Conservation (phyloP, 768 basidiomycete genomes). For the Leucocoprinus birnbaumii region DNA sequence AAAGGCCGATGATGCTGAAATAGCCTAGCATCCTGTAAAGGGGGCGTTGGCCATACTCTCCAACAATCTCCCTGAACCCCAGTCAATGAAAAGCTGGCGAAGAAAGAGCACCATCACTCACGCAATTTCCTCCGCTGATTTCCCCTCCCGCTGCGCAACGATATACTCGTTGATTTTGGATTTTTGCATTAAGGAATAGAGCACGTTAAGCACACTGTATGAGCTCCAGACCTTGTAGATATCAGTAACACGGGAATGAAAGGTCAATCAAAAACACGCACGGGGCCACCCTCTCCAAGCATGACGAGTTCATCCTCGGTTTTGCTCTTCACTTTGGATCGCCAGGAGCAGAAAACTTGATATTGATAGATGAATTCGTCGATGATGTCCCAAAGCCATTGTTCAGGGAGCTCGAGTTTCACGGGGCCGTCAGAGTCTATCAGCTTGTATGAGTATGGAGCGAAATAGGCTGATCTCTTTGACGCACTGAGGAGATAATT, state of each 20-base stretch:
- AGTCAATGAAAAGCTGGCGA: neutral
- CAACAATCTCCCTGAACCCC: conserved; percentile 66
- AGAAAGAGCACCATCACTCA: conserved; percentile 35
- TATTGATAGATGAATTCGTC: conserved; percentile 99
- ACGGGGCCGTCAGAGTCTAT: conserved; percentile 95
- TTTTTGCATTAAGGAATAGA: conserved; percentile 98
- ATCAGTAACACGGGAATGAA: neutral
- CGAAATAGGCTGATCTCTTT: neutral
- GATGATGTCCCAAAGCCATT: conserved; percentile 98
- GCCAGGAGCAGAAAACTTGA: conserved; percentile 93
- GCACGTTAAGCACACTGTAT: conserved; percentile 96
- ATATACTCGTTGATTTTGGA: conserved; percentile 94
- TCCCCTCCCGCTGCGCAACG: conserved; percentile 74
- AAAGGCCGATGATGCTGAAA: conserved; percentile 92
- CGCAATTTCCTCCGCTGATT: conserved; percentile 81
- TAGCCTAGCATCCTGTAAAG: conserved; percentile 95
- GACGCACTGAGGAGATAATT: conserved; percentile 89
- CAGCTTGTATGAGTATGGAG: conserved; percentile 3
- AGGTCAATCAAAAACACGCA: conserved; percentile 25
- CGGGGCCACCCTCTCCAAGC: conserved; percentile 73
- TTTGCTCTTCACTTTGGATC: conserved; percentile 81
- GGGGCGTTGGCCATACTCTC: conserved; percentile 88
- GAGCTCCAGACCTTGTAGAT: conserved; percentile 86
- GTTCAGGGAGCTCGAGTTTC: conserved; percentile 88
- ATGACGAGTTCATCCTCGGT: conserved; percentile 85